Conservation (phyloP, 1,284 basidiomycete species). For the Crucibulum parvulum region DNA sequence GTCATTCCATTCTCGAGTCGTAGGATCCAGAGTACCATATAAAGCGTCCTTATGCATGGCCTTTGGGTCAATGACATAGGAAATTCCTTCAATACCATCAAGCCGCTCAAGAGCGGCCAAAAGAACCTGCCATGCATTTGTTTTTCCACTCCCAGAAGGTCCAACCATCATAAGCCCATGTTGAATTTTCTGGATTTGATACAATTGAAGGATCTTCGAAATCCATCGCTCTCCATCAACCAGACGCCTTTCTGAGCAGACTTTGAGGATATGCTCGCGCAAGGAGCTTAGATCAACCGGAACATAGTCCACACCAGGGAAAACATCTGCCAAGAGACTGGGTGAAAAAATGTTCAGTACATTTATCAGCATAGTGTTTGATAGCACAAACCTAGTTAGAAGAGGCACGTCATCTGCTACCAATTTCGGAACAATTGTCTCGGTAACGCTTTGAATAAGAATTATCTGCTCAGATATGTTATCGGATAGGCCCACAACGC, state of each 20-base stretch:
- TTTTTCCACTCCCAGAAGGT: slow-evolving; percentile 96
- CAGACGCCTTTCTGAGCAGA: slow-evolving; percentile 88
- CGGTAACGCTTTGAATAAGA: slow-evolving; percentile 98
- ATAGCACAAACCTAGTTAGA: slow-evolving; percentile 73
- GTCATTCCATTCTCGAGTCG: slow-evolving; percentile 99
- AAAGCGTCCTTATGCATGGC: slow-evolving; percentile 99
- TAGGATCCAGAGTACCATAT: slow-evolving; percentile 96
- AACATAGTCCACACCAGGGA: slow-evolving; percentile 93
- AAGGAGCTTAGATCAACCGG: slow-evolving; percentile 91
- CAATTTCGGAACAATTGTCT: slow-evolving; percentile 98
- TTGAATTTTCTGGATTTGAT: slow-evolving; percentile 99
- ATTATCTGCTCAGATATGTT: slow-evolving; percentile 92
- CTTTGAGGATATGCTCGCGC: slow-evolving; percentile 83
- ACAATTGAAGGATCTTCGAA: slow-evolving; percentile 96
- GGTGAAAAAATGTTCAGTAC: slow-evolving; percentile 4
- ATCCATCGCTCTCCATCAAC: slow-evolving; percentile 92
- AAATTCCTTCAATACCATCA: slow-evolving; percentile 91
- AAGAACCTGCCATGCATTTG: slow-evolving; percentile 96
- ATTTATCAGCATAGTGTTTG: slow-evolving; percentile 1
- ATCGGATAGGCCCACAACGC: slow-evolving; percentile 66
- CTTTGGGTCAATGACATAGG: slow-evolving; percentile 99
- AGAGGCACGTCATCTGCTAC: slow-evolving; percentile 98
- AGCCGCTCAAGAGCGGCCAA: slow-evolving; percentile 90
- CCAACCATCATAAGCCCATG: slow-evolving; percentile 99
- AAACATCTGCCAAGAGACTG: slow-evolving; percentile 95